Evolutionary conservation across 768 basidiomycete species (phyloP), one percentile per base, ranked within the genome.

Genomic region (Boletus vinaceobasis): DNA sequence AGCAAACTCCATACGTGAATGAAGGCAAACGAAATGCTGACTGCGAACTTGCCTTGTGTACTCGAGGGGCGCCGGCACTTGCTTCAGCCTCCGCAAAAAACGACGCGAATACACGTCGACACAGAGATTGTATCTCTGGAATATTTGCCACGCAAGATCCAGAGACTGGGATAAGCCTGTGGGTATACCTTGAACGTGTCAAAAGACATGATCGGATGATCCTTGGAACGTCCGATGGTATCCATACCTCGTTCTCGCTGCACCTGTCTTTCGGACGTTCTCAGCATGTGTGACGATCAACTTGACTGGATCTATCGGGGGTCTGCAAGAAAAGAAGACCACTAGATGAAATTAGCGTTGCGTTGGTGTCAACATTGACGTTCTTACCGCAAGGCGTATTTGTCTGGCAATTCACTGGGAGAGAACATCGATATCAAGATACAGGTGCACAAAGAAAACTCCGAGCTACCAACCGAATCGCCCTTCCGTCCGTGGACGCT

Each of bases 241-340:
- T 19, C 52, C 73, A 15, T 63, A 87, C 90, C 83, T 77, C 39
- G 89, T 90, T 40, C 78, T 77, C 4, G 85, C 80, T 5, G 82
- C 69, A 3, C 88, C 88, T 2, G 86, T 86, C 17, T 68, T 71
- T 54, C 82, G 70, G 2, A 92, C 79, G 51, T 80, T 81, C 54
- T 83, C 73, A 7, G 92, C 73, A 60, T 90, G 82, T 47, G 79
- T 81, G 19, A 79, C 64, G 27, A 90, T 81, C 17, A 93, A 73
- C 57, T 81, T 74, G 19, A 92, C 84, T 1, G 91, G 89, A 65
- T 93, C 85, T 23, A 91, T 77, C 0, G 90, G 90, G 1, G 83
- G 75, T 68, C 81, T 87, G 68, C 88, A 92, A 10, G 88, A 85
- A 43, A 93, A 86, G 67, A 90, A 91, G 27, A 90, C 72, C 14